Base-by-base conservation (phyloP, 768 basidiomycete genomes). In the Gloeostereum incarnatum region DNA sequence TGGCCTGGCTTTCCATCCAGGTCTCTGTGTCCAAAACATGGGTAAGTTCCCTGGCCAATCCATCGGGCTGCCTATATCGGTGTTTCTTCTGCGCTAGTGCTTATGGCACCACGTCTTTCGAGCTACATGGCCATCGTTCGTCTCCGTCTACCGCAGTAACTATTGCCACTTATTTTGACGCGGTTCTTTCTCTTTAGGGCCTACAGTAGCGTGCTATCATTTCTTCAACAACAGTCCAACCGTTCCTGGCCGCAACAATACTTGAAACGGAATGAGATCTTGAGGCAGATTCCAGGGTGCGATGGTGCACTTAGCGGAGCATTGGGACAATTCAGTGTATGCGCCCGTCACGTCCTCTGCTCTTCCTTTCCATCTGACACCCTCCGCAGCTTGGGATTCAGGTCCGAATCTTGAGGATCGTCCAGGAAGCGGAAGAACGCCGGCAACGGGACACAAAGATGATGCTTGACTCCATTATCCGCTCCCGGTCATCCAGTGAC, bases 181-280 rank as follows among this genome's bases (percentile, higher is more conserved):
- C 6, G 20, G 22, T 31, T n/a, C 4, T 27, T n/a, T 17, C 18
- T 11, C 20, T 29, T 20, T 32, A 71, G 70, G 11, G 48, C 73
- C 0, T 77, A 71, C 47, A 40, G 45, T 2, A 35, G 54, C 4
- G 68, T 84, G 3, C 59, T 63, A 27, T 45, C 50, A 2, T 71
- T 87, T 45, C 63, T 85, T 19, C 50, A 64, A 38, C 78, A 74
- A 45, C 77, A 85, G 45, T 60, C 65, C 11, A 62, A 72, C 29
- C 62, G 83, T 1, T 81, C 86, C 0, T 89, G 87, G 60, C 57
- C 90, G 45, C 84, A 85, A 55, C 68, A 83, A 3, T 89, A 84
- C 50, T 65, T 90, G 26, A 77, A 78, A 51, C 72, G 82, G 30
- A 78, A 83, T 26, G 83, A 88, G 45, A 79, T 79, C 20, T 51